Conservation (phyloP, 2,329 filamentous ascomycete species). For the Aureobasidium namibiae region DNA sequence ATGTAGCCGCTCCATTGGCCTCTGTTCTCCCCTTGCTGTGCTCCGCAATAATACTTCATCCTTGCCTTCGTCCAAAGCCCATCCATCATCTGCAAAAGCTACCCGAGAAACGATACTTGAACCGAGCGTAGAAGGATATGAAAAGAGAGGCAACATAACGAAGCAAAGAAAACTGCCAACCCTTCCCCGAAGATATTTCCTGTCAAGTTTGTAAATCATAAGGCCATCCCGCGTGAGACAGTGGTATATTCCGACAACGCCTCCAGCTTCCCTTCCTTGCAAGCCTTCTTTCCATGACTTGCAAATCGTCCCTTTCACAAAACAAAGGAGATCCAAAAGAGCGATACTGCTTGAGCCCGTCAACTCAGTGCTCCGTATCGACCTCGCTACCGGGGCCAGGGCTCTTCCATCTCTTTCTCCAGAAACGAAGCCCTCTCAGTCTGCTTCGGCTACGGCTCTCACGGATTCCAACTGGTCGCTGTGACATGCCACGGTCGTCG, state of each 20-base stretch:
- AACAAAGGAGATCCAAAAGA: slow-evolving; percentile 1
- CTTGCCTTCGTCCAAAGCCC: not conserved
- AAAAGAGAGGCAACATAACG: not conserved
- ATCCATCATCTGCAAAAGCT: not conserved
- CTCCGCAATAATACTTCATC: not conserved
- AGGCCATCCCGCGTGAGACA: slow-evolving; percentile 12
- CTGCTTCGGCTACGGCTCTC: slow-evolving; percentile 28
- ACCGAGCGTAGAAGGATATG: not conserved
- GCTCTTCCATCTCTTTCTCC: slow-evolving; percentile 22
- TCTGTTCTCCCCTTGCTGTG: not conserved
- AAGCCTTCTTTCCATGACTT: not conserved
- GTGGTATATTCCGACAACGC: slow-evolving; percentile 10
- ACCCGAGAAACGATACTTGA: not conserved
- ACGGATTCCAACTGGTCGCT: slow-evolving; percentile 4
- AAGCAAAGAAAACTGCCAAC: not conserved
- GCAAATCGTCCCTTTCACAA: not conserved
- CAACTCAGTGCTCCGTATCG: not conserved
- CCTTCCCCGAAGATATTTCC: not conserved
- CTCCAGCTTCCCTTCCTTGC: not conserved
- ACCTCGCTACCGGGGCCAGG: not conserved
- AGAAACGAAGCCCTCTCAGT: slow-evolving; percentile 28
- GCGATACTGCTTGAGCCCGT: not conserved
- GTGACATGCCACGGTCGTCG: not conserved
- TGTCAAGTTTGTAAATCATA: slow-evolving; percentile 8
- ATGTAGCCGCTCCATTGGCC: not conserved